phyloP scores from a whole-genome alignment of 163 green algal genomes.

The Scenedesmus sp. region DNA sequence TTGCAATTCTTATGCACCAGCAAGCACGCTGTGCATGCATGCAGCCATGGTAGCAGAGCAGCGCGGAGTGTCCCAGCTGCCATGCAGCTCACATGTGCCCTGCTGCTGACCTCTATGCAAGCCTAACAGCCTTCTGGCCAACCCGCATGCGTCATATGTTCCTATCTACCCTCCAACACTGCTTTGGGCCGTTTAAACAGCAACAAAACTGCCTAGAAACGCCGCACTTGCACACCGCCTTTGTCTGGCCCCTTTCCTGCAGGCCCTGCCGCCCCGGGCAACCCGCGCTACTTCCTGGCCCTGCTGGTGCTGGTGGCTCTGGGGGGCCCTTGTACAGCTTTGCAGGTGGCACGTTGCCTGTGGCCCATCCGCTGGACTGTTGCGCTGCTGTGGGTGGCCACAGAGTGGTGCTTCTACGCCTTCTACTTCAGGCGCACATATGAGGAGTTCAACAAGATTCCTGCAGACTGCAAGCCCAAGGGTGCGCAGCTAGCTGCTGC shows the following conservation, averaged over 20 bases:
- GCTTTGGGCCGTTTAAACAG: not conserved
- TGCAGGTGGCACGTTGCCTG: not conserved
- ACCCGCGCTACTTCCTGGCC: not conserved
- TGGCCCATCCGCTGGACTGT: constrained; percentile 27
- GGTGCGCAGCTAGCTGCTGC: not conserved
- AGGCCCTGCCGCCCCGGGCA: not conserved
- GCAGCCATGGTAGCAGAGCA: not conserved
- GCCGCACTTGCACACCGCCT: not conserved
- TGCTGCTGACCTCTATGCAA: not conserved
- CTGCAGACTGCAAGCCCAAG: constrained; percentile 15
- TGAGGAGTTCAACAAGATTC: constrained; percentile 39
- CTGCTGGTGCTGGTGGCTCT: not conserved
- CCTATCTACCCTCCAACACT: not conserved
- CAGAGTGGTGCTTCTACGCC: constrained; percentile 32
- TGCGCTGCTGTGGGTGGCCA: not conserved
- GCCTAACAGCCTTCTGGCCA: not conserved
- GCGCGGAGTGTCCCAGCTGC: not conserved
- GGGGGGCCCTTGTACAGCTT: not conserved
- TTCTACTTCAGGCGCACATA: constrained; percentile 32
- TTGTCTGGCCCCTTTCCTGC: not conserved
- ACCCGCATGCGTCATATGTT: not conserved
- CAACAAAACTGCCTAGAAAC: not conserved
- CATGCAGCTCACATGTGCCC: not conserved
- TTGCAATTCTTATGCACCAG: not conserved
- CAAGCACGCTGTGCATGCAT: not conserved